Percentiles rank a stretch among this genome's conserved stretches.
phyloP scores from a whole-genome alignment of 495 filamentous ascomycete species.

The Daldinia concentrica region DNA sequence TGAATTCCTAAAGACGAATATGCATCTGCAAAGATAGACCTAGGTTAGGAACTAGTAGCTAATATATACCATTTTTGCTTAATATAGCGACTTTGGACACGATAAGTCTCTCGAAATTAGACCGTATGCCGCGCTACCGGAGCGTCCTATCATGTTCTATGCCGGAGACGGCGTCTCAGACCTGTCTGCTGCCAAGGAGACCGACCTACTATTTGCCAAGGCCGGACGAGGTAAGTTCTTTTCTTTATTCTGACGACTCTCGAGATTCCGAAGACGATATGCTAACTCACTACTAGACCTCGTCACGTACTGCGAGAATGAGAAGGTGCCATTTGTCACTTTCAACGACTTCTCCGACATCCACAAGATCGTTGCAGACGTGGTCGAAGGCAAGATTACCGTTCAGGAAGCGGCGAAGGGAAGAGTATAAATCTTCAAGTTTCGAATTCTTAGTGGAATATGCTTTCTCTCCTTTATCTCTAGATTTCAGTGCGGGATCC shows the following conservation, averaged over 20 bases:
- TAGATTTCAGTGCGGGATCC: not conserved
- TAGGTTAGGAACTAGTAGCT: constrained; percentile 8
- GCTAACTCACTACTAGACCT: constrained; percentile 65
- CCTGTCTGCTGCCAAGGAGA: constrained; percentile 85
- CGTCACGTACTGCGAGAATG: constrained; percentile 78
- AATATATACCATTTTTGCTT: constrained; percentile 12
- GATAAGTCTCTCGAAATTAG: constrained; percentile 92
- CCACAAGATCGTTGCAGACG: constrained; percentile 74
- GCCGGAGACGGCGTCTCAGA: constrained; percentile 93
- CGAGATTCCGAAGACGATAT: not conserved
- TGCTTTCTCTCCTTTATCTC: not conserved
- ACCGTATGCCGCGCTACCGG: constrained; percentile 78
- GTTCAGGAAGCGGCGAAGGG: constrained; percentile 56
- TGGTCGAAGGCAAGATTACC: constrained; percentile 67
- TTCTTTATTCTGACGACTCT: not conserved
- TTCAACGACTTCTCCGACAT: constrained; percentile 84
- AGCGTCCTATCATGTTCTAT: constrained; percentile 83
- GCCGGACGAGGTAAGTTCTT: constrained; percentile 77
- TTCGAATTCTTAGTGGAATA: not conserved
- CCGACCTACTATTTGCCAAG: constrained; percentile 91
- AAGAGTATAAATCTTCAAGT: constrained; percentile 30
- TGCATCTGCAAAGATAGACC: constrained; percentile 1
- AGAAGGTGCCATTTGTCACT: constrained; percentile 80
- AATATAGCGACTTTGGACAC: constrained; percentile 79
- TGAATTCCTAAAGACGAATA: not conserved